phyloP scores from a whole-genome alignment of 2,329 filamentous ascomycete species.

The Nectriaceae sp. region DNA sequence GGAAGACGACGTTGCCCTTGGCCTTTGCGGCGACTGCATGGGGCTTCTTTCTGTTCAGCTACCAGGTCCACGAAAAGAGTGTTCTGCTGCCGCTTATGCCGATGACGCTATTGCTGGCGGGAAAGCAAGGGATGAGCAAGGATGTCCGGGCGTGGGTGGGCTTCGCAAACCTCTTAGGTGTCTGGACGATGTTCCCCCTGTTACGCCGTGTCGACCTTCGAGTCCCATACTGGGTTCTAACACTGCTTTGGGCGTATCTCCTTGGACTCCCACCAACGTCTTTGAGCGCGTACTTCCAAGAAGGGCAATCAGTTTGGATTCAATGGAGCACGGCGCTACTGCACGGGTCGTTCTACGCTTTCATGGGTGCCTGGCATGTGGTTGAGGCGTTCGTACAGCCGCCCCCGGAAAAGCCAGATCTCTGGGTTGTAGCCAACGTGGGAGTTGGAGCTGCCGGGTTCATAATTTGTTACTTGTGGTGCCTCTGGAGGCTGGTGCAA shows the following conservation, averaged over 20 bases:
- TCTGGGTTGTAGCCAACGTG: conserved; percentile 93
- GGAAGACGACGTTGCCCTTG: conserved; percentile 74
- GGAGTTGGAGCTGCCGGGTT: conserved; percentile 85
- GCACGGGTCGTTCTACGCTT: conserved; percentile 74
- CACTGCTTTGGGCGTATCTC: conserved; percentile 87
- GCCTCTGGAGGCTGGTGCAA: conserved; percentile 66
- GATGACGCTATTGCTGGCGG: conserved; percentile 85
- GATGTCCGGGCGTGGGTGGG: conserved; percentile 86
- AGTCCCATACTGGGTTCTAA: conserved; percentile 83
- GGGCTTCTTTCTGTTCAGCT: conserved; percentile 97
- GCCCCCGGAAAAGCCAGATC: conserved; percentile 78
- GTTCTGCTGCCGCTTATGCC: conserved; percentile 89
- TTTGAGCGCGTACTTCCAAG: conserved; percentile 66
- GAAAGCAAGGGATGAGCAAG: conserved; percentile 74
- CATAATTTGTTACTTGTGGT: conserved; percentile 88
- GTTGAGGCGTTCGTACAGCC: conserved; percentile 68
- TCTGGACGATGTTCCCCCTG: conserved; percentile 93
- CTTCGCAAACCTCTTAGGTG: conserved; percentile 88
- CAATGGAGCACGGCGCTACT: conserved; percentile 64
- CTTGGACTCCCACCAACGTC: conserved; percentile 82
- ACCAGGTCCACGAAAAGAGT: conserved; percentile 98
- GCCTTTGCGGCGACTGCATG: conserved; percentile 84
- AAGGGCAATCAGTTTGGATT: conserved; percentile 35
- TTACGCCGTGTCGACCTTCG: conserved; percentile 81
- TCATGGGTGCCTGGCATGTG: conserved; percentile 81